Evolutionary conservation across 345 rosid species (phyloP).

Genomic region (Eucalyptus albens): DNA sequence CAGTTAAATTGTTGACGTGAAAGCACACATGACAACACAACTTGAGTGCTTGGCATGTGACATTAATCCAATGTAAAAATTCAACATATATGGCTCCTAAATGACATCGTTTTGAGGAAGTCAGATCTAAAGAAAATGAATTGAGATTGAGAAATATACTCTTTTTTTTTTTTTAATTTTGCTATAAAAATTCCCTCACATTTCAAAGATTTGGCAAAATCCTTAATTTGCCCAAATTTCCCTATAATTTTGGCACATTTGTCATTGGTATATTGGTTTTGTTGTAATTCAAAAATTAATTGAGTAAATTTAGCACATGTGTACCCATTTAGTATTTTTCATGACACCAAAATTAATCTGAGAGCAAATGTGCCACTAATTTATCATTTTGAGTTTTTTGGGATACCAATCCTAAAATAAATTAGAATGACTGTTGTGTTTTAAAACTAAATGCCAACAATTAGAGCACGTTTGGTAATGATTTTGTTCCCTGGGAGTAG

Average conservation of each 20-base stretch:
- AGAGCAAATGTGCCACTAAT: not conserved
- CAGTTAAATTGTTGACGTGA: accelerated
- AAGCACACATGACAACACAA: not conserved
- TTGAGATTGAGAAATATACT: not conserved
- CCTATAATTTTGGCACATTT: not conserved
- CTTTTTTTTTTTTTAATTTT: not conserved
- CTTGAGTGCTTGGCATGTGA: not conserved
- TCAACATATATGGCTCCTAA: not conserved
- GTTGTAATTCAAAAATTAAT: not conserved
- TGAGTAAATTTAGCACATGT: not conserved
- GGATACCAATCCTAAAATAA: not conserved
- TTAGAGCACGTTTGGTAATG: not conserved
- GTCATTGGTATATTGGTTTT: accelerated
- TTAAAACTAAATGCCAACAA: not conserved
- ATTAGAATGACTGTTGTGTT: not conserved
- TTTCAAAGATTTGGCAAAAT: not conserved
- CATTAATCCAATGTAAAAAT: not conserved
- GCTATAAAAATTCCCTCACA: not conserved
- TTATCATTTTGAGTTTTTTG: too few species aligned
- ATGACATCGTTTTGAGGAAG: not conserved
- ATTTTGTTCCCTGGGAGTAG: too few species aligned
- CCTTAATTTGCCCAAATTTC: not conserved
- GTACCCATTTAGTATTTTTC: not conserved
- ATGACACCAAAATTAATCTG: not conserved
- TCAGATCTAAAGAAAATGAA: not conserved